Evolutionary conservation across 2,329 filamentous ascomycete genomes (phyloP).

Genomic region (Fusarium sp.): DNA sequence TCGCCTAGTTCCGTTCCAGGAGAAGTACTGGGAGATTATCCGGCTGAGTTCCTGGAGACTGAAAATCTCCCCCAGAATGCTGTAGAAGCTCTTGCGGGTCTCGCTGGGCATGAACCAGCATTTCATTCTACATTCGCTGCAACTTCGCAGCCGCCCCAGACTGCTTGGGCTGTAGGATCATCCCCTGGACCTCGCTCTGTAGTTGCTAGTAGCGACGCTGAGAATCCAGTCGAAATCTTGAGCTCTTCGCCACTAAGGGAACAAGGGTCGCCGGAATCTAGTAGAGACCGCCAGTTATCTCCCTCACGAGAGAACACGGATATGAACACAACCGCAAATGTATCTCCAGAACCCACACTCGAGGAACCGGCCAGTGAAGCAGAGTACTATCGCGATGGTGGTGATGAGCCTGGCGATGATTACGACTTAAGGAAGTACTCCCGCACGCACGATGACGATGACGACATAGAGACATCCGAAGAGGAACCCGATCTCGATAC

Average conservation of each 20-base stretch:
- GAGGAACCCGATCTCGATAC: constrained; percentile 43
- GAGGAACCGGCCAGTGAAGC: constrained; percentile 30
- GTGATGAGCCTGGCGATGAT: constrained; percentile 46
- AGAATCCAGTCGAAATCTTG: constrained; percentile 36
- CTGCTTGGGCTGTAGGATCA: constrained; percentile 14
- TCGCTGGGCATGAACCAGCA: constrained; percentile 17
- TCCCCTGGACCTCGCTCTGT: constrained; percentile 13
- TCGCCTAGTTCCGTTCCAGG: constrained; percentile 7
- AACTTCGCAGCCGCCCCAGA: constrained; percentile 8
- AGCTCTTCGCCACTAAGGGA: constrained; percentile 36
- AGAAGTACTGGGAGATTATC: constrained; percentile 25
- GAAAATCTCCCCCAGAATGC: neutral
- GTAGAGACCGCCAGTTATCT: constrained; percentile 9
- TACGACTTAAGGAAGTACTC: constrained; percentile 49
- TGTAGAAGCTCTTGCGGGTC: constrained; percentile 9
- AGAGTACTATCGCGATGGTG: constrained; percentile 39
- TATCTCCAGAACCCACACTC: constrained; percentile 8
- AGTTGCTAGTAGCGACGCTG: constrained; percentile 20
- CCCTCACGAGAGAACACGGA: constrained; percentile 3
- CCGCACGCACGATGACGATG: constrained; percentile 46
- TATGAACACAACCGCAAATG: neutral
- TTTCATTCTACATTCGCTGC: constrained; percentile 16
- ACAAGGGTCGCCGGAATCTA: constrained; percentile 11
- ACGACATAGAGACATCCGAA: constrained; percentile 44
- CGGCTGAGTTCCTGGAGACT: constrained; percentile 35